Conservation (phyloP, 192 early-diverging fungal species). For the Coemansia sp. region DNA sequence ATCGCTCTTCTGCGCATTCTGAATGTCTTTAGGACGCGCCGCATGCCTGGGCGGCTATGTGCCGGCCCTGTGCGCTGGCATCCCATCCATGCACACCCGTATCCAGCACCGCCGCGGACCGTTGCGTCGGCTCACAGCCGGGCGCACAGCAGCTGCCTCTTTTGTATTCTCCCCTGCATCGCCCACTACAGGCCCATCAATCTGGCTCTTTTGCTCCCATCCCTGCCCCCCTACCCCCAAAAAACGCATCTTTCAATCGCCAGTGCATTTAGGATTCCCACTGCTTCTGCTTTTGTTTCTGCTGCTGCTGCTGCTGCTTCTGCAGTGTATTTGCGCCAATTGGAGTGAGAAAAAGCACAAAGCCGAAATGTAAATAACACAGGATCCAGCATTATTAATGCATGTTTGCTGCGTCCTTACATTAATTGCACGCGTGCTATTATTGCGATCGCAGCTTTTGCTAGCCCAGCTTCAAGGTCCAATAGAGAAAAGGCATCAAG, state of each 20-base stretch:
- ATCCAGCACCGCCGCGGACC: background rate
- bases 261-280: background rate
- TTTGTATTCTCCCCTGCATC: background rate
- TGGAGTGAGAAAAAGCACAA: background rate
- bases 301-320: too few species aligned
- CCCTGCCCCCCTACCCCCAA: background rate
- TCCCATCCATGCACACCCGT: background rate
- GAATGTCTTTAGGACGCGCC: background rate
- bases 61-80: background rate
- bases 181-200: background rate
- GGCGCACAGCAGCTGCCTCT: background rate
- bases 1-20: background rate
- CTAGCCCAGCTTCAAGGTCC: background rate
- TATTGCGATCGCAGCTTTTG: background rate
- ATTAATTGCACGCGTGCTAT: conserved; percentile 2
- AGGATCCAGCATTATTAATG: background rate
- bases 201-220: background rate
- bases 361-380: background rate
- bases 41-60: background rate
- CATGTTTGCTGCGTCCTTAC: background rate
- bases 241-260: background rate
- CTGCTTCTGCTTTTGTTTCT: background rate
- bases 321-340: background rate
- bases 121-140: background rate
- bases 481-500: background rate